phyloP scores from a whole-genome alignment of 441 rosid species.

The Gossypium schwendimanii region DNA sequence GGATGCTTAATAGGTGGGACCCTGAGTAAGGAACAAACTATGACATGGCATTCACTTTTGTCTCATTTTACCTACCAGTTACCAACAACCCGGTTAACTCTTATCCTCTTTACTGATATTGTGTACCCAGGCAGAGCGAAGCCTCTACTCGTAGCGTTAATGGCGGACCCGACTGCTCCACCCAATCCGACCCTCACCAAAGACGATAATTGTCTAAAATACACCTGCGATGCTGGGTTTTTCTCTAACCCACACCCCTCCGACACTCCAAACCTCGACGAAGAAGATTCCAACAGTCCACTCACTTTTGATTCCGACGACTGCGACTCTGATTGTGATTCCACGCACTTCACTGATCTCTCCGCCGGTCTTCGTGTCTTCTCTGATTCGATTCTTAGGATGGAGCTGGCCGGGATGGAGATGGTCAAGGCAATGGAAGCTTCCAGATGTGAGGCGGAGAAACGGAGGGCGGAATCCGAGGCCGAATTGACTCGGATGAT shows the following conservation, averaged over 20 bases:
- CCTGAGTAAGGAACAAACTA: neutral
- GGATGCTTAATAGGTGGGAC: neutral
- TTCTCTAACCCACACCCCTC: constrained; percentile 6
- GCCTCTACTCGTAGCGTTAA: neutral
- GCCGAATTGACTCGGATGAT: constrained; percentile 43
- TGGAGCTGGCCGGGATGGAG: constrained; percentile 46
- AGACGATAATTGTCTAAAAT: constrained; percentile 10
- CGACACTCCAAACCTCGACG: constrained; percentile 2
- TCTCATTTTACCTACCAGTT: neutral
- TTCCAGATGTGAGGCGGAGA: constrained; percentile 42
- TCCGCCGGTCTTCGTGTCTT: constrained; percentile 32
- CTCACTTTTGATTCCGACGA: constrained; percentile 3
- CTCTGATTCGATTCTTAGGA: constrained; percentile 42
- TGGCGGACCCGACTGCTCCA: constrained; percentile 9
- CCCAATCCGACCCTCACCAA: neutral
- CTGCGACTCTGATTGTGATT: constrained; percentile 13
- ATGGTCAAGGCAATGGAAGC: constrained; percentile 51
- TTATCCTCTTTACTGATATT: neutral
- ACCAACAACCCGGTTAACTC: neutral
- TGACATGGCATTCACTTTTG: neutral
- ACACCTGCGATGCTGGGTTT: constrained; percentile 21
- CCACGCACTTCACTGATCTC: constrained; percentile 17
- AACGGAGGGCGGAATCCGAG: constrained; percentile 36
- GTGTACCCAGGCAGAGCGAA: neutral
- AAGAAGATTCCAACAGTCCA: constrained; percentile 23